Evolutionary conservation across 2,329 filamentous ascomycete species (phyloP), one percentile per base, ranked within the genome.

Genomic region (Fusarium sp.): DNA sequence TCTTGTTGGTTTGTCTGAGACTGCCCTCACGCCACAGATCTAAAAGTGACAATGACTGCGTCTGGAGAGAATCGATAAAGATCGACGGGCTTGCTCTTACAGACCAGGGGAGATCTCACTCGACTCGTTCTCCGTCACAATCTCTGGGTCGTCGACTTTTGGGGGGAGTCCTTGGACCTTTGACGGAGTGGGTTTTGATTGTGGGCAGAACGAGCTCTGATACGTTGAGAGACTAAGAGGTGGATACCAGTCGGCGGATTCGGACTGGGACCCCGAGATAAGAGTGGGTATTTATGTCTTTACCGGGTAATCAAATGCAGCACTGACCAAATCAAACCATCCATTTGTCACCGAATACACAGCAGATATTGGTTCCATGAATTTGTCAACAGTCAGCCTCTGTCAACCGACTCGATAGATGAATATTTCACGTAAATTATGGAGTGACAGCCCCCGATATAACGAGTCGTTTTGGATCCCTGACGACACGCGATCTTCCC

Each of bases 11-110:
- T 55, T 55, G 43, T 40, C n/a, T 49, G 47, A 24, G 37, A 50
- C 30, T 52, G 44, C 22, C 33, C 40, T 56, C 43, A 54, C 56
- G 45, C 14, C 19, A 57, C 26, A 52, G 33, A 65, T 53, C 32
- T 28, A 45, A 54, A 41, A 26, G 45, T 45, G 43, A 41, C 30
- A 56, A 48, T 47, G 39, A 45, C 49, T 47, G 47, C 20, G 39
- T 53, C 20, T 13, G 56, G 40, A 43, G 40, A 39, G 40, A 52
- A 44, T 49, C 55, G 50, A 47, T 51, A 53, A 61, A 56, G 65
- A 68, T 68, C 65, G 65, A 68, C 65, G 35, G 52, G 30, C 60
- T 65, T 40, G 47, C 56, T 68, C 65, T 69, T 63, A 63, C 65
- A 68, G 56, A 66, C 66, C 41, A 49, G 66, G 65, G 56, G 35